phyloP scores from a whole-genome alignment of 108 stramenopile genomes.

The Discostella pseudostelligera region DNA sequence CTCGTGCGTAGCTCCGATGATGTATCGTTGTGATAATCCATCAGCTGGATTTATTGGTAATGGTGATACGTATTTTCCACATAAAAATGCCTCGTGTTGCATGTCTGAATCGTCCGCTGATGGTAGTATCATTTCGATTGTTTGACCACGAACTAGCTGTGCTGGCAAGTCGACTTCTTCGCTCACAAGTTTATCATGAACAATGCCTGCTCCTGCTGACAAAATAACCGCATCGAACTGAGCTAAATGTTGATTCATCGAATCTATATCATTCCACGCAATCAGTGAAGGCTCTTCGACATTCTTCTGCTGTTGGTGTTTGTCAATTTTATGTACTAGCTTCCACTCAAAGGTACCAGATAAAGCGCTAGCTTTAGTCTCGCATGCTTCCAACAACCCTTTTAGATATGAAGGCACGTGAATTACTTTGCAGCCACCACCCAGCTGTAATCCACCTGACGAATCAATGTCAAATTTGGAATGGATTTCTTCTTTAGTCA shows the following conservation, averaged over 20 bases:
- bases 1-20: constrained; percentile 88
- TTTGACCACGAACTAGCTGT: constrained; percentile 82
- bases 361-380: constrained; percentile 19
- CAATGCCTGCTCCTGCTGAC: constrained; percentile 70
- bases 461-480: constrained; percentile 28
- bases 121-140: constrained; percentile 56
- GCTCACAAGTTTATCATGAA: constrained; percentile 37
- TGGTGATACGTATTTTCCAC: constrained; percentile 84
- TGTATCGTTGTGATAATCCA: constrained; percentile 17
- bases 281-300: neutral
- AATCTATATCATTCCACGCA: constrained; percentile 12
- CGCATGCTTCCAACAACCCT: constrained; percentile 62
- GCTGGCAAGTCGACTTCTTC: constrained; percentile 48
- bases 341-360: constrained; percentile 30
- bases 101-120: neutral
- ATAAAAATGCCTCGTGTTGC: constrained; percentile 50
- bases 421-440: constrained; percentile 69
- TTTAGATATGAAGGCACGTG: constrained; percentile 74
- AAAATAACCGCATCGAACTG: constrained; percentile 59
- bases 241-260: constrained; percentile 19
- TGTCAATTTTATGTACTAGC: neutral
- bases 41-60: constrained; percentile 24
- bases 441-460: constrained; percentile 61
- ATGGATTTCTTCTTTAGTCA: constrained; percentile 42
- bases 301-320: constrained; percentile 7